phyloP scores from a whole-genome alignment of 2,329 filamentous ascomycete species.

The Cercospora sp. region DNA sequence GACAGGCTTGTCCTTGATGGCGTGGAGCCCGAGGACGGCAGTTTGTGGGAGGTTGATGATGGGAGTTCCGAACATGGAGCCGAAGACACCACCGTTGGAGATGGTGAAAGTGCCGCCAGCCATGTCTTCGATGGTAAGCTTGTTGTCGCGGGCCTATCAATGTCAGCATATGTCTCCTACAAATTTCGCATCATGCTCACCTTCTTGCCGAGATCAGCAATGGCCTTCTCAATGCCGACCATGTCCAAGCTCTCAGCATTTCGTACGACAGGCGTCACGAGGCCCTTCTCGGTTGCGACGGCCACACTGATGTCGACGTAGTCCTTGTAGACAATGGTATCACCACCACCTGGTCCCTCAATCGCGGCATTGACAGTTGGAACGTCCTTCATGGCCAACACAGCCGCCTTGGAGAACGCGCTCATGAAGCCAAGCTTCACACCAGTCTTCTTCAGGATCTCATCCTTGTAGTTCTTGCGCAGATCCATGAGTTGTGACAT shows the following conservation, averaged over 20 bases:
- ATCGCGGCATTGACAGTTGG: slow-evolving; percentile 95
- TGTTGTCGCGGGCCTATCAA: slow-evolving; percentile 80
- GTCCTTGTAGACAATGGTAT: slow-evolving; percentile 97
- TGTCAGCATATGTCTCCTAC: not conserved
- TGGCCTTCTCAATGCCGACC: slow-evolving; percentile 83
- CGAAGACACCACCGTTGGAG: slow-evolving; percentile 95
- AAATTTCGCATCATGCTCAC: slow-evolving; percentile 47
- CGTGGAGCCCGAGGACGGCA: slow-evolving; percentile 85
- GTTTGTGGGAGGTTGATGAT: slow-evolving; percentile 98
- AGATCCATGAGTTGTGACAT: slow-evolving; percentile 98
- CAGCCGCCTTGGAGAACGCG: slow-evolving; percentile 85
- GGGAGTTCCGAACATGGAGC: slow-evolving; percentile 93
- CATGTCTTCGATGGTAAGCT: slow-evolving; percentile 99
- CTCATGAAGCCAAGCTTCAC: slow-evolving; percentile 99
- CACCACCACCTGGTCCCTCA: slow-evolving; percentile 88
- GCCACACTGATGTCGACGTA: slow-evolving; percentile 98
- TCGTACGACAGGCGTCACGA: slow-evolving; percentile 93
- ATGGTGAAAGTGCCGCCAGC: slow-evolving; percentile 97
- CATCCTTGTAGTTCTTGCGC: slow-evolving; percentile 95
- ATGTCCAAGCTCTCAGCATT: slow-evolving; percentile 89
- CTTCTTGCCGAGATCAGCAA: slow-evolving; percentile 95
- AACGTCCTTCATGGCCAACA: slow-evolving; percentile 92
- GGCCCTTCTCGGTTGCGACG: slow-evolving; percentile 93
- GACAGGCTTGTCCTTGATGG: slow-evolving; percentile 91
- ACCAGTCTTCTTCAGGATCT: slow-evolving; percentile 90